Base-by-base conservation (phyloP, 371 early-diverging fungal species). In the Mucor saturninus region DNA sequence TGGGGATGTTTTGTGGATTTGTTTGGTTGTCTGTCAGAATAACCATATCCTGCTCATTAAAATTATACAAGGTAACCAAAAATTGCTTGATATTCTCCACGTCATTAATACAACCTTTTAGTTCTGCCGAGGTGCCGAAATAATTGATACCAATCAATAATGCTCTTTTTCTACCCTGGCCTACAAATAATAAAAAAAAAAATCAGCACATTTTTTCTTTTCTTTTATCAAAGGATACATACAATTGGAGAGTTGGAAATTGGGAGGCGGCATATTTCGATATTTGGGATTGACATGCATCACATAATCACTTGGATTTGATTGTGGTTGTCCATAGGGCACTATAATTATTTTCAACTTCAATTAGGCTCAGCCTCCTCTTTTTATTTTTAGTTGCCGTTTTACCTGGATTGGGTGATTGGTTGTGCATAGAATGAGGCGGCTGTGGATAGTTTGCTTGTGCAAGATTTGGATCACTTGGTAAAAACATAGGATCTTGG, bases 141-240 rank as follows among this genome's bases (percentile, higher is more conserved):
- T 97, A 97, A 73, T 97, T 97, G 75, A 96, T 95, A 42, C 98
- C 98, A 62, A 97, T 87, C 40, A 97, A 81, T 53, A 97, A 81
- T 0, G 95, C 98, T 66, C 80, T 67, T 31, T 88, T 91, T 62
- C 89, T 83, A 37, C 91, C 91, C 30, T 69, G 73, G 65, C 75
- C 75, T 74, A 39, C n/a, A 49, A 84, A n/a, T 94, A 84, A 56
- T 10, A 26, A 30, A 9, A 56, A 11, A 26, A 30, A 9, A n/a
- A 9, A 8, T 45, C 32, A 29, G 29, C 29, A 14, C 10, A 54
- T 3, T 45, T 30, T 2, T 62, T 59, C 78, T 35, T 35, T 2
- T 62, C 62, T 79, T 35, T 35, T 35, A 35, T 35, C 35, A 35
- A 6, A 35, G 8, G 8, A 35, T 35, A 35, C 35, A 2, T 80